Evolutionary conservation across 352 stramenopile species (phyloP).

Genomic region (Globisporangium cystogenes): DNA sequence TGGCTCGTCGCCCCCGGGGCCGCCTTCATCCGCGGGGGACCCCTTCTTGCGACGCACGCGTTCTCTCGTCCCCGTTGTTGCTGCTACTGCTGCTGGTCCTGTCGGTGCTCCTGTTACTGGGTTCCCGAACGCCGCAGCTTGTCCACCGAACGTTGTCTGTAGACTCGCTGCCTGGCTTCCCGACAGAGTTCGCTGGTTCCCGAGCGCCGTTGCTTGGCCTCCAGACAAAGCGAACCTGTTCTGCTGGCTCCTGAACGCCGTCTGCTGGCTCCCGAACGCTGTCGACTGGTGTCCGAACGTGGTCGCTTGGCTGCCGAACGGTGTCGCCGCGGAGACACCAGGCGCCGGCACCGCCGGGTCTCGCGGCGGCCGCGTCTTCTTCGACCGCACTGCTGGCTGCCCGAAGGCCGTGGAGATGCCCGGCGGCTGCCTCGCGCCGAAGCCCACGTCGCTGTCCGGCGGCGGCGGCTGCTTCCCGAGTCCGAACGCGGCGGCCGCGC

Average conservation of each 20-base stretch:
- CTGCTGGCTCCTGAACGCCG: too few relatives aligned
- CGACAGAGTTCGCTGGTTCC: too few relatives aligned
- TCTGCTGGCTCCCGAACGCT: too few relatives aligned
- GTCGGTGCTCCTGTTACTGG: neutral
- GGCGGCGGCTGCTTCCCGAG: slow-evolving; percentile 1
- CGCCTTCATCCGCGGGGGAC: neutral
- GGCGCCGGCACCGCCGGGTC: neutral
- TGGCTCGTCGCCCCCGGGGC: neutral
- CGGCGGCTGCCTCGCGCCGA: slow-evolving; percentile 10
- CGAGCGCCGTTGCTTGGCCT: too few relatives aligned
- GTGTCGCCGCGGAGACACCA: too few relatives aligned
- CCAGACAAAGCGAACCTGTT: too few relatives aligned
- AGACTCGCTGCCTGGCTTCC: too few relatives aligned
- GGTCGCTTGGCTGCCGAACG: neutral
- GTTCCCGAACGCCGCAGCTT: neutral
- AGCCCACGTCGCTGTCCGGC: slow-evolving; percentile 13
- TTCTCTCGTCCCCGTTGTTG: too few relatives aligned
- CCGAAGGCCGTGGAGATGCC: slow-evolving; percentile 10
- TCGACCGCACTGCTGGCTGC: slow-evolving; percentile 11
- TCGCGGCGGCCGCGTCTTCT: slow-evolving; percentile 6
- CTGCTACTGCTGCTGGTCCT: too few relatives aligned
- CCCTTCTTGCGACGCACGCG: neutral
- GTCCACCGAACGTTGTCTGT: slow-evolving; percentile 4
- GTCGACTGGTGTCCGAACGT: slow-evolving; percentile 5
- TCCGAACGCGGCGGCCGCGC: neutral